Evolutionary conservation across 129 eudicot genomes (phyloP).

Genomic region (Oenanthe sinensis): DNA sequence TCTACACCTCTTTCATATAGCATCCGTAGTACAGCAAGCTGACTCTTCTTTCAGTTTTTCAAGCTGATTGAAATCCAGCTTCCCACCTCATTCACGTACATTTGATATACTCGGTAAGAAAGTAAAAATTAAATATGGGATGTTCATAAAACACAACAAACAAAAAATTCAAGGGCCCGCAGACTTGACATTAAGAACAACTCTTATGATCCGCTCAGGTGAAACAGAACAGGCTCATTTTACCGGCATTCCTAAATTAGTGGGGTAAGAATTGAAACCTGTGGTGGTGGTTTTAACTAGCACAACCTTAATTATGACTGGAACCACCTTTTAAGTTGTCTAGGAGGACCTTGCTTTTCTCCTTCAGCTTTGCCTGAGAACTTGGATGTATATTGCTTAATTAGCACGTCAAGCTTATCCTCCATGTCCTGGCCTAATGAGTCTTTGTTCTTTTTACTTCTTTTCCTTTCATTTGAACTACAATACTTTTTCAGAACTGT

Average conservation of each 20-base stretch:
- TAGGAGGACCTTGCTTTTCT: conserved; percentile 43
- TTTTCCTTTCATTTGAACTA: conserved; percentile 32
- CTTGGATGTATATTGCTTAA: conserved; percentile 40
- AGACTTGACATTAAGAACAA: not conserved
- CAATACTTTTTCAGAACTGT: conserved; percentile 19
- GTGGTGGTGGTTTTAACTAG: not conserved
- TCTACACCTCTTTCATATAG: not conserved
- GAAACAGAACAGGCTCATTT: too few species aligned
- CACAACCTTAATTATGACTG: conserved; percentile 36
- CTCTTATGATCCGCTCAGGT: too few species aligned
- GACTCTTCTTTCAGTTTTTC: not conserved
- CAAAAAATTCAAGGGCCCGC: not conserved
- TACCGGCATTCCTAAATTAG: too few species aligned
- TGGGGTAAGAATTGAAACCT: too few species aligned
- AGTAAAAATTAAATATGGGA: not conserved
- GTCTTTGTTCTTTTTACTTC: conserved; percentile 47
- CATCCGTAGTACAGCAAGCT: not conserved
- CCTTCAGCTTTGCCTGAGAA: conserved; percentile 49
- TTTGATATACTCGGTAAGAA: not conserved
- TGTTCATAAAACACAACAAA: not conserved
- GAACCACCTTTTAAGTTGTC: conserved; percentile 80
- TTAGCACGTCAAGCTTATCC: conserved; percentile 84
- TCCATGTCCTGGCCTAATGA: conserved; percentile 60
- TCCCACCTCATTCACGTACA: not conserved
- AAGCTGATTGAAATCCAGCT: not conserved